Conservation (phyloP, 441 rosid genomes). For the Bruguiera hainesii region DNA sequence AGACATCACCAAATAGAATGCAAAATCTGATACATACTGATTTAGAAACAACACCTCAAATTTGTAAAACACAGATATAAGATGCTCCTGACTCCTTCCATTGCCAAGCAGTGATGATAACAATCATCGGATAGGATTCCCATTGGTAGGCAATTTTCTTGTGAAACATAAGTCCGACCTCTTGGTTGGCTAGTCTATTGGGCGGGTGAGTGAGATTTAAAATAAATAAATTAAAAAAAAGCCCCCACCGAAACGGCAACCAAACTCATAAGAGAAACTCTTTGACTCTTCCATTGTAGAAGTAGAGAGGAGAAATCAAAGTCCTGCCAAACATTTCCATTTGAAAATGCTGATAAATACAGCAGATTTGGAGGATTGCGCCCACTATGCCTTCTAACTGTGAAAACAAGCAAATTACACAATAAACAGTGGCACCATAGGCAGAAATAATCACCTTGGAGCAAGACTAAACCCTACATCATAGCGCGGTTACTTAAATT, state of each 20-base stretch:
- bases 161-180: neutral
- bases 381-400: constrained; percentile 1
- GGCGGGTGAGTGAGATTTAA: neutral
- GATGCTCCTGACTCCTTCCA: too few species aligned
- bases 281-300: constrained; percentile 92
- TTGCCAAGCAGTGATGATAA: too few species aligned
- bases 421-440: neutral
- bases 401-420: neutral
- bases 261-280: constrained; percentile 94
- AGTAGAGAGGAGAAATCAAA: constrained; percentile 88
- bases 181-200: neutral
- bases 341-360: constrained; percentile 10
- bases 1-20: too few species aligned
- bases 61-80: too few species aligned
- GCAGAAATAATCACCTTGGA: neutral
- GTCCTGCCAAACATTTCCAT: constrained; percentile 52
- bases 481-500: too few species aligned
- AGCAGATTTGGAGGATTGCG: constrained; percentile 1
- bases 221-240: constrained; percentile 1
- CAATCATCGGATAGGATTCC: neutral
- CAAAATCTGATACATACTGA: too few species aligned
- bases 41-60: too few species aligned
- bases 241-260: constrained; percentile 21
- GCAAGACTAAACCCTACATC: too few species aligned
- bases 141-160: neutral